Base-by-base conservation (phyloP, 768 basidiomycete species). In the Clitopilus passeckerianus region DNA sequence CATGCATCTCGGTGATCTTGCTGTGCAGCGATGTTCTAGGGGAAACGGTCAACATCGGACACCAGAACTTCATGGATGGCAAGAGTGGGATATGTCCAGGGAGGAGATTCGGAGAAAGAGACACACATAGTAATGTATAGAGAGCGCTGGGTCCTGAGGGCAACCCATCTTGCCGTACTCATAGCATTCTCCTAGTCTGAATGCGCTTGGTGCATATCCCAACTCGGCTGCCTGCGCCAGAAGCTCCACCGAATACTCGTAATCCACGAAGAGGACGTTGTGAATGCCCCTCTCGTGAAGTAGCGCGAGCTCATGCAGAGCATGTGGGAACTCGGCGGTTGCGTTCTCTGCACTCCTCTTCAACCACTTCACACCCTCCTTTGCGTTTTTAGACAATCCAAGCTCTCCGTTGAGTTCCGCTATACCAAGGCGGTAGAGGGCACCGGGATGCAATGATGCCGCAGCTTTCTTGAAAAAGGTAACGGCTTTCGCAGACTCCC, bases 141-240 rank as follows among this genome's bases (percentile, higher is more conserved):
- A 96, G 59, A 99, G 78, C 27, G 97, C 97, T 0, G 95, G 86
- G 70, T 99, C 97, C 70, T 95, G 92, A 16, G 97, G 97, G 68
- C 97, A 98, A 8, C 95, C 95, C 86, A 98, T 90, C 79, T 93
- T 95, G 34, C 97, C 97, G 72, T 98, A 99, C 77, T 99, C 97
- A 72, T 99, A 99, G 72, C 95, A 98, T 75, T 98, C 96, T 23
- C 97, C 97, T 59, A 98, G 76, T 60, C 93, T 87, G 75, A 95
- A 93, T 33, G 97, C 97, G 63, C 92, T 95, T 16, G 96, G 93
- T 8, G 96, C 94, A 74, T 98, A 98, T 5, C 95, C 95, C 23
- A 99, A 82, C 73, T 98, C 97, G 0, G 93, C 87, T 23, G 95
- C 96, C 70, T 97, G 93, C 1, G 97, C 97, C 43, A 98, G 77